phyloP scores from a whole-genome alignment of 23 red algal genomes.

The Gracilaria domingensis region DNA sequence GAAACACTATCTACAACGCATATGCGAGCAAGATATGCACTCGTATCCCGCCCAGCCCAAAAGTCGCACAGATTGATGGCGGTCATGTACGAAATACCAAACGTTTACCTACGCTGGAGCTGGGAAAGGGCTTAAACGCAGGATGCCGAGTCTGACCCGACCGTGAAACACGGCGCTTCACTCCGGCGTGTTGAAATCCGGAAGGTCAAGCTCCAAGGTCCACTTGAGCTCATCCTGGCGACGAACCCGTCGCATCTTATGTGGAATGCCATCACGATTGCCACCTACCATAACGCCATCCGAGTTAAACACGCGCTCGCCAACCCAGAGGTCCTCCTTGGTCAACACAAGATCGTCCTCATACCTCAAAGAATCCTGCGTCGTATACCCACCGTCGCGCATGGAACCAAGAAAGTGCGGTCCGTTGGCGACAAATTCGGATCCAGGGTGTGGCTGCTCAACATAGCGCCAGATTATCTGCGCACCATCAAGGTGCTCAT shows the following conservation, averaged over 20 bases:
- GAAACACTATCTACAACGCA: too few species aligned
- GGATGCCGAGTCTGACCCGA: too few species aligned
- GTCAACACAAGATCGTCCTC: constrained; percentile 78
- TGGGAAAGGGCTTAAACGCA: too few species aligned
- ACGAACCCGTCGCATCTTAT: constrained; percentile 67
- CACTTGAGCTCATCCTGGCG: constrained; percentile 65
- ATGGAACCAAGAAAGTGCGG: constrained; percentile 67
- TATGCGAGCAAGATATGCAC: too few species aligned
- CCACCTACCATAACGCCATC: constrained; percentile 66
- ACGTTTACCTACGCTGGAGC: too few species aligned
- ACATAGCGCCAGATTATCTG: constrained; percentile 64
- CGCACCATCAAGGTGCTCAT: constrained; percentile 64
- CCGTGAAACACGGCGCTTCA: too few species aligned
- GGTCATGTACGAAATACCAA: too few species aligned
- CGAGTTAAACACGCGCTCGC: constrained; percentile 52
- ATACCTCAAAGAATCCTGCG: constrained; percentile 44
- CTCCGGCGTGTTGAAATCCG: constrained; percentile 22
- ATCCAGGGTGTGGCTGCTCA: neutral
- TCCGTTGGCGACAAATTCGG: constrained; percentile 35
- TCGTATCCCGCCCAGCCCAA: too few species aligned
- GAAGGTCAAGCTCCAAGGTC: constrained; percentile 56
- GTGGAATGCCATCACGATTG: constrained; percentile 70
- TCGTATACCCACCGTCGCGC: constrained; percentile 43
- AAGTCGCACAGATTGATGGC: too few species aligned
- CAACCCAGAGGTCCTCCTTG: constrained; percentile 69